Conservation (phyloP, 257 asterid species). For the Ilex aquifolium region DNA sequence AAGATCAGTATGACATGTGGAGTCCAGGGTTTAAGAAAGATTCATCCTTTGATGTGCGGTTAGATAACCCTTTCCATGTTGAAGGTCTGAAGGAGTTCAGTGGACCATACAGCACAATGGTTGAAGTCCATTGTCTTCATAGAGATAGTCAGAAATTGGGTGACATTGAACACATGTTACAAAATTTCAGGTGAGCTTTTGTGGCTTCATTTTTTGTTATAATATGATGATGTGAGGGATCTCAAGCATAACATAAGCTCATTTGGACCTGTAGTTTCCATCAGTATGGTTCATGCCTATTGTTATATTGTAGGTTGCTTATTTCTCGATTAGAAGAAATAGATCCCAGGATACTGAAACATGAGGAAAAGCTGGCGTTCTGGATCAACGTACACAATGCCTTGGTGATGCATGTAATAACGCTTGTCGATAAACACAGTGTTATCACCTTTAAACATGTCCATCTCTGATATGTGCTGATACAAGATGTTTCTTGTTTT, state of each 20-base stretch:
- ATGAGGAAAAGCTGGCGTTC: constrained; percentile 90
- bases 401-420: constrained; percentile 91
- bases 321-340: constrained; percentile 77
- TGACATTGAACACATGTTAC: constrained; percentile 62
- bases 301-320: constrained; percentile 53
- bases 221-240: no score
- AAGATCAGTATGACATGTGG: constrained; percentile 75
- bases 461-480: not conserved
- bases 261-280: no score
- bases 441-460: not conserved
- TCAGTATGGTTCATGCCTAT: not conserved
- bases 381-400: constrained; percentile 98
- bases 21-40: constrained; percentile 77
- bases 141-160: constrained; percentile 76
- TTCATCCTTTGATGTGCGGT: constrained; percentile 73
- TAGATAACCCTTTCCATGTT: constrained; percentile 87
- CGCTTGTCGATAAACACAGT: not conserved
- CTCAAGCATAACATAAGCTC: no score
- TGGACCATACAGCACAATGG: constrained; percentile 99
- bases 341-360: constrained; percentile 70
- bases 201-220: not conserved
- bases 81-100: constrained; percentile 96
- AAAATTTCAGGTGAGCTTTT: constrained; percentile 58
- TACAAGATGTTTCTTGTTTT: not conserved
- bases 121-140: constrained; percentile 78